These are phyloP conservation scores for Naganishia vishniacii DNA, from an alignment of 768 basidiomycete genomes.

Conservation along the genomic window DNA sequence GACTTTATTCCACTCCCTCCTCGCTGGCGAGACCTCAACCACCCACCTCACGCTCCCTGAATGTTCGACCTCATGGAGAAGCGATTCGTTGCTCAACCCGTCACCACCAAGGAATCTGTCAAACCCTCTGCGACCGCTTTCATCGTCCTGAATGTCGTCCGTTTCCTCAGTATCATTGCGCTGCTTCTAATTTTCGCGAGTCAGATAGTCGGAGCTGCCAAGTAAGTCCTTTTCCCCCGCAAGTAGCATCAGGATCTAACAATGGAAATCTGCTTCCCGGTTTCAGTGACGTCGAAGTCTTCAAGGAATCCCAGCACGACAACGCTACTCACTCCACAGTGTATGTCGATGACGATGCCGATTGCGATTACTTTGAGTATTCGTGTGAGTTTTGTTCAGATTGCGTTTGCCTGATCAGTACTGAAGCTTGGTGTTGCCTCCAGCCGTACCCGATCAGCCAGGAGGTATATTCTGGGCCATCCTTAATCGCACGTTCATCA, in stretches of 20 bases:
- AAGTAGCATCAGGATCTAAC: neutral
- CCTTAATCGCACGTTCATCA: slow-evolving; percentile 76
- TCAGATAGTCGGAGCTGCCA: slow-evolving; percentile 53
- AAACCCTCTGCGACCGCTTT: slow-evolving; percentile 39
- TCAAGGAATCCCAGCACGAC: slow-evolving; percentile 30
- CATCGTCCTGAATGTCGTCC: slow-evolving; percentile 66
- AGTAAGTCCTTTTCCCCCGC: slow-evolving; percentile 32
- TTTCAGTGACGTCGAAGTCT: slow-evolving; percentile 43
- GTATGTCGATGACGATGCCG: slow-evolving; percentile 42
- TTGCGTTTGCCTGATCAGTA: no score
- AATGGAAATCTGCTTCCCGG: neutral
- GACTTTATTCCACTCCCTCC: no score
- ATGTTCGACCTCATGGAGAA: neutral
- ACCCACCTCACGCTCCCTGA: neutral
- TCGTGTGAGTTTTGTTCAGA: slow-evolving; percentile 14
- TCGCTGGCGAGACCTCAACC: slow-evolving; percentile 1
- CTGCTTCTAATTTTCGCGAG: slow-evolving; percentile 69
- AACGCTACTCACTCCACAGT: neutral
- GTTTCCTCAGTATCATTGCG: slow-evolving; percentile 70
- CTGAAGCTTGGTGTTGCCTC: no score
- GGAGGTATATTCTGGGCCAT: slow-evolving; percentile 90
- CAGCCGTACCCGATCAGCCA: slow-evolving; percentile 80
- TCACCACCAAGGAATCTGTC: slow-evolving; percentile 20
- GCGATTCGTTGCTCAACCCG: slow-evolving; percentile 2
- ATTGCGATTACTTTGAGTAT: slow-evolving; percentile 75